Percentiles rank a stretch among this genome's conserved stretches.
These are phyloP conservation scores for Chaetomidium leptoderma DNA, from an alignment of 495 filamentous ascomycete genomes.

Conservation along the genomic window DNA sequence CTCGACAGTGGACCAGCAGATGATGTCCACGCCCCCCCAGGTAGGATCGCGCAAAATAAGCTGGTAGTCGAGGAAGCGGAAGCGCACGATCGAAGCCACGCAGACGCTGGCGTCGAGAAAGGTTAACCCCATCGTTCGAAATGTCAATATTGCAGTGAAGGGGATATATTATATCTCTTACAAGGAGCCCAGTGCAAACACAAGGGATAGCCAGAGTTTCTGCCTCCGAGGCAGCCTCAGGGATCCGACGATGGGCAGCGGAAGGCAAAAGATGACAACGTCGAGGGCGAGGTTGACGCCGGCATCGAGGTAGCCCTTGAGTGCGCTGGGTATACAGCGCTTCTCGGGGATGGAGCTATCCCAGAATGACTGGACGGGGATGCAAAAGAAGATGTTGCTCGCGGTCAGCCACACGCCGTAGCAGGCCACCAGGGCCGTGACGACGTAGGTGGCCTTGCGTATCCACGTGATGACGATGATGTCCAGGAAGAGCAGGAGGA, in stretches of 20 bases:
- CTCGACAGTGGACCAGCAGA: slow-evolving; percentile 32
- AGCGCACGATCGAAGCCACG: no score
- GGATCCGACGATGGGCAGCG: slow-evolving; percentile 25
- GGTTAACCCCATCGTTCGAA: background rate
- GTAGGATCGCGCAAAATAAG: no score
- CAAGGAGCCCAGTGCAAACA: slow-evolving; percentile 24
- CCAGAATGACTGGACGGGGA: slow-evolving; percentile 16
- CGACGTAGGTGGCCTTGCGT: slow-evolving; percentile 7
- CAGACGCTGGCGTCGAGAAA: slow-evolving; percentile 23
- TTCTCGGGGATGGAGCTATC: slow-evolving; percentile 4
- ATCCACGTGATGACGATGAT: slow-evolving; percentile 18
- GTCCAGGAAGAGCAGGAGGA: slow-evolving; percentile 28
- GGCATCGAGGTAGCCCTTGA: slow-evolving; percentile 11
- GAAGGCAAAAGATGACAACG: slow-evolving; percentile 31
- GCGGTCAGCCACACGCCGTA: slow-evolving; percentile 15
- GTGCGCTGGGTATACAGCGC: background rate
- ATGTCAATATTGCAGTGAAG: no score
- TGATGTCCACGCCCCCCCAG: no score
- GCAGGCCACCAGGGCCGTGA: slow-evolving; percentile 13
- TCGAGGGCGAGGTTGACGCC: slow-evolving; percentile 28
- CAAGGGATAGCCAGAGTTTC: slow-evolving; percentile 21
- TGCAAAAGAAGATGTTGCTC: slow-evolving; percentile 15
- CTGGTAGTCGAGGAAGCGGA: no score
- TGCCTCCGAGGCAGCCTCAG: slow-evolving; percentile 21
- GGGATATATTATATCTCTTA: slow-evolving; percentile 13